phyloP scores from a whole-genome alignment of 1,284 basidiomycete species.

The Cryptococcus deneoformans region DNA sequence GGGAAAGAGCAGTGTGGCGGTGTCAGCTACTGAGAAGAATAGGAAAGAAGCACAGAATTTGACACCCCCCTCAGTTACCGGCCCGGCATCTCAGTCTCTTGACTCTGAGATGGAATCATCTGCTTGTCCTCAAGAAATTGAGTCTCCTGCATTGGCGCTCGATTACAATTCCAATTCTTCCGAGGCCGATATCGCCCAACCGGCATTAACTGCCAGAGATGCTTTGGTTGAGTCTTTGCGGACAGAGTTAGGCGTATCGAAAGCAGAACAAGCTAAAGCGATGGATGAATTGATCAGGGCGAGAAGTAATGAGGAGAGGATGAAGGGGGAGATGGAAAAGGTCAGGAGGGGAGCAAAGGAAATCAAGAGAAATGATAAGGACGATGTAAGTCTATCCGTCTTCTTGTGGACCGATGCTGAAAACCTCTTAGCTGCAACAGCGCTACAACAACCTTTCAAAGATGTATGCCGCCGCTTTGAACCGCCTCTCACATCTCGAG shows the following conservation, averaged over 20 bases:
- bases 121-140: too few species aligned
- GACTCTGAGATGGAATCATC: too few species aligned
- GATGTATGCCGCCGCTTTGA: slow-evolving; percentile 7
- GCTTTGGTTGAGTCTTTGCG: slow-evolving; percentile 36
- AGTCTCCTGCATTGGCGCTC: too few species aligned
- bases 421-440: slow-evolving; percentile 13
- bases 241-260: slow-evolving; percentile 40
- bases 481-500: slow-evolving; percentile 10
- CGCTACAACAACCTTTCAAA: slow-evolving; percentile 10
- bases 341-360: slow-evolving; percentile 24
- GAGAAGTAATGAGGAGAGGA: slow-evolving; percentile 27
- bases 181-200: too few species aligned
- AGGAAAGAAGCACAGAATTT: background rate
- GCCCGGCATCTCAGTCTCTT: too few species aligned
- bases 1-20: slow-evolving; percentile 1
- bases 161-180: too few species aligned
- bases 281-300: slow-evolving; percentile 30
- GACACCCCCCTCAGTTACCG: too few species aligned
- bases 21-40: background rate
- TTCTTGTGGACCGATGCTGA: slow-evolving; percentile 11
- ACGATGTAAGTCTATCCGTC: slow-evolving; percentile 30
- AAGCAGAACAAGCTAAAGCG: slow-evolving; percentile 42
- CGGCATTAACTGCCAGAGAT: slow-evolving; percentile 19
- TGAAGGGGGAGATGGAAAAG: slow-evolving; percentile 32
- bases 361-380: slow-evolving; percentile 25